Percentiles rank a stretch among this genome's conserved stretches.
These are phyloP conservation scores for Prunus campanulata DNA, from an alignment of 306 rosid species.

Conservation along the genomic window DNA sequence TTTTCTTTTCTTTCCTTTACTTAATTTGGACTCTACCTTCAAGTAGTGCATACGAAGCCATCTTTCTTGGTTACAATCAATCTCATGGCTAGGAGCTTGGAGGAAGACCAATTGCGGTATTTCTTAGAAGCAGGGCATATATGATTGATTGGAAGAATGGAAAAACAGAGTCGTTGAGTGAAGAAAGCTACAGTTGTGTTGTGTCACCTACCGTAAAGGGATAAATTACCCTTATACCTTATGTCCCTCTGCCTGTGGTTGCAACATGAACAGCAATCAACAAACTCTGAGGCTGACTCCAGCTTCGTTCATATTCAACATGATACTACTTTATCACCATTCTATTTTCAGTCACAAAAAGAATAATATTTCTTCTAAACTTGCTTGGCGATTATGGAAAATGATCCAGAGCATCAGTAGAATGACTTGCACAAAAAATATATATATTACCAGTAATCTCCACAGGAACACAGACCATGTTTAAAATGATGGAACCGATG, in stretches of 20 bases:
- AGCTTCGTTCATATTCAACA: neutral
- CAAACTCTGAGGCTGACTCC: conserved; percentile 4
- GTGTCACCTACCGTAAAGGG: no score
- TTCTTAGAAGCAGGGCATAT: conserved; percentile 56
- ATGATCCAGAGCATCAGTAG: neutral
- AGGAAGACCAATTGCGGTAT: conserved; percentile 36
- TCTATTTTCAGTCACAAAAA: no score
- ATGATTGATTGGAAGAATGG: conserved; percentile 53
- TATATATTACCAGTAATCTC: conserved; percentile 67
- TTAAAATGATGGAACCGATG: conserved; percentile 70
- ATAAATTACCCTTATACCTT: neutral
- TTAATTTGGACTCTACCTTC: conserved; percentile 65
- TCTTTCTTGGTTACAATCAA: conserved; percentile 36
- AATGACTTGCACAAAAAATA: conserved; percentile 5
- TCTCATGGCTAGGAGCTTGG: conserved; percentile 23
- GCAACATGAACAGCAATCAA: neutral
- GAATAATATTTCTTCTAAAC: no score
- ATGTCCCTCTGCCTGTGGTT: neutral
- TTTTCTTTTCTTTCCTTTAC: conserved; percentile 34
- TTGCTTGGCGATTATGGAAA: neutral
- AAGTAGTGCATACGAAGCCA: conserved; percentile 61
- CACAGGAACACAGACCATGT: conserved; percentile 65
- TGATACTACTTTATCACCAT: neutral
- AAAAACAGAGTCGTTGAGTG: conserved; percentile 37
- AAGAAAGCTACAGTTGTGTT: conserved; percentile 11